Conservation (phyloP, 73 alveolate species). For the Durusdinium trenchii region DNA sequence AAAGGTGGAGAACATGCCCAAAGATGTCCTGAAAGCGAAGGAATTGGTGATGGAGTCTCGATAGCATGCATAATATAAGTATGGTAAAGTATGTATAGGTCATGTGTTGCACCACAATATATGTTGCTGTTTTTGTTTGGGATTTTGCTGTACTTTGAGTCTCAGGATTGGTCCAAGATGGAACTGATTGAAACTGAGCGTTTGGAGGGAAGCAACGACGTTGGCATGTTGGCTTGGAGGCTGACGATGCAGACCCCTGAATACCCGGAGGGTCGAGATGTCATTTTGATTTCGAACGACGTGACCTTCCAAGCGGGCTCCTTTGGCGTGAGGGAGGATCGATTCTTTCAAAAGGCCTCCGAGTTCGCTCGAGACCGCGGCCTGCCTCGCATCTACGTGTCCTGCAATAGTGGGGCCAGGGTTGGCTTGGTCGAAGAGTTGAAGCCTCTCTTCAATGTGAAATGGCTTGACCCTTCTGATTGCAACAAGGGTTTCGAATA, state of each 20-base stretch:
- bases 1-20: slow-evolving; percentile 48
- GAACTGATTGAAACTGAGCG: slow-evolving; percentile 51
- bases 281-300: slow-evolving; percentile 77
- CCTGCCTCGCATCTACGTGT: slow-evolving; percentile 85
- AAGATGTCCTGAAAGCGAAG: neutral
- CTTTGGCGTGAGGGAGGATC: slow-evolving; percentile 67
- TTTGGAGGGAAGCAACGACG: slow-evolving; percentile 67
- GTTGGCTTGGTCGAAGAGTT: slow-evolving; percentile 68
- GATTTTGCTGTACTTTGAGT: too few species aligned
- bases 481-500: slow-evolving; percentile 81
- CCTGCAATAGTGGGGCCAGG: slow-evolving; percentile 95
- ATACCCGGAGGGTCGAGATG: slow-evolving; percentile 79
- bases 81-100: too few species aligned
- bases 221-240: slow-evolving; percentile 86
- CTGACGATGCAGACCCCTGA: slow-evolving; percentile 56
- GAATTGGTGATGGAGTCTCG: slow-evolving; percentile 94
- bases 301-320: slow-evolving; percentile 66
- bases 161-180: slow-evolving; percentile 60
- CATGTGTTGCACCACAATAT: too few species aligned
- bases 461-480: slow-evolving; percentile 66
- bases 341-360: slow-evolving; percentile 94
- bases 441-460: slow-evolving; percentile 73
- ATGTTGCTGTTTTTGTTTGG: too few species aligned
- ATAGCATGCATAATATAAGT: too few species aligned
- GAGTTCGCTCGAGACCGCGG: slow-evolving; percentile 79